These are phyloP conservation scores for Geranomyces variabilis DNA, from an alignment of 192 early-diverging fungal species.

Conservation along the genomic window DNA sequence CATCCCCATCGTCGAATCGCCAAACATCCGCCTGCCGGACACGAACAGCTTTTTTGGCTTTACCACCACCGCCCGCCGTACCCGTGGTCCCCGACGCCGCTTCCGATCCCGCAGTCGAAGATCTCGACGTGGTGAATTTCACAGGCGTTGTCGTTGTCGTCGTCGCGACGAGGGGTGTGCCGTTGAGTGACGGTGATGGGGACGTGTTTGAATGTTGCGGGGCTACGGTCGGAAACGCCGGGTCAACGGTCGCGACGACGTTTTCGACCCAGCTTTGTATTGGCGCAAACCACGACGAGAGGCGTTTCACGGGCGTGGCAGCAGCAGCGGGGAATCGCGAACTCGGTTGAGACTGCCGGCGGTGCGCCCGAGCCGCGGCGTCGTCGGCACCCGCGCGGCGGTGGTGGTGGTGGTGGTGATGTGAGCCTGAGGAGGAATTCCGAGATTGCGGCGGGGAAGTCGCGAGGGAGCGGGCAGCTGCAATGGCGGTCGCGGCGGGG, in stretches of 20 bases:
- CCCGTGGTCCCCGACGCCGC: neutral
- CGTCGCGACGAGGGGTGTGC: neutral
- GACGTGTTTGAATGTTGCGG: no score
- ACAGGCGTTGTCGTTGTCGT: neutral
- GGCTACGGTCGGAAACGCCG: neutral
- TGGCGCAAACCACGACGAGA: constrained; percentile 27
- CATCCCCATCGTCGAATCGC: constrained; percentile 26
- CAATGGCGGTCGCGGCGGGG: constrained; percentile 13
- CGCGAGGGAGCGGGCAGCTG: constrained; percentile 12
- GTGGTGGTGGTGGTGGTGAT: no score
- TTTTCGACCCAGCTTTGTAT: constrained; percentile 28
- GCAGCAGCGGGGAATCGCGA: neutral
- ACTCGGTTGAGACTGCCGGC: neutral
- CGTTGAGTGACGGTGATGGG: neutral
- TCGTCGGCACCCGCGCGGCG: neutral
- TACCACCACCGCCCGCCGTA: neutral
- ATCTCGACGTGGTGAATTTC: neutral
- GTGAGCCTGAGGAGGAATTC: no score
- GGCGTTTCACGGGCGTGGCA: neutral
- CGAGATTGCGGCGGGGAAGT: neutral
- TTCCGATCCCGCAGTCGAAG: neutral
- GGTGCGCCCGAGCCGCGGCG: neutral
- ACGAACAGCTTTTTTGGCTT: constrained; percentile 3
- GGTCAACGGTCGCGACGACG: constrained; percentile 6
- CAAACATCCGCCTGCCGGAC: constrained; percentile 24